Evolutionary conservation across 805 yeast species (phyloP), one percentile per base, ranked within the genome.

Genomic region (Ogataea zsoltii): DNA sequence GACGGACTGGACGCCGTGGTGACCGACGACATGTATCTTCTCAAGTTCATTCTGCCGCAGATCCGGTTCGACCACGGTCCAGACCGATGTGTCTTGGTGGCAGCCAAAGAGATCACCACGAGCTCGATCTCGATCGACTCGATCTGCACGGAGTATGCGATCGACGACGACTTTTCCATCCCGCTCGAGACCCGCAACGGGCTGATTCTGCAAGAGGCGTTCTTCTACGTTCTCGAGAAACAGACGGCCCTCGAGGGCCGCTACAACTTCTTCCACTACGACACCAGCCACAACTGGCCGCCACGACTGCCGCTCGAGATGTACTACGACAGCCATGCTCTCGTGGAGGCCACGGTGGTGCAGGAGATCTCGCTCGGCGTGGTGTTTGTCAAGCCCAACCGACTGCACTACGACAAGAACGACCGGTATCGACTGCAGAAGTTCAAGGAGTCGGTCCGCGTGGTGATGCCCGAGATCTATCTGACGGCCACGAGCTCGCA

Each of bases 41-140:
- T 91, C 38, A 84, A 86, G 49, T 74, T 91, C 37, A 72, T 88
- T 12, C 78, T 88, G 14, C 97, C 98, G 0, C 97, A 92, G 62
- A 76, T 92, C 33, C 94, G 90, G 57, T 42, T 63, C 16, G 74
- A 72, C 12, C 63, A 65, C 15, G 77, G 74, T 38, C 71, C 69
- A 1, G 65, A 74, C 12, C 67, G 78, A 1, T 77, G 82, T 45
- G 71, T 78, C 6, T 58, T 82, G 28, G 54, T 82, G 2, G 69
- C 82, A 3, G 76, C 86, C 0, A 75, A 76, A 50, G 86, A 82
- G 54, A 70, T 83, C 43, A 85, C 82, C 46, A 58, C 77, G 47
- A 76, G 83, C 41, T 69, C 78, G 7, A 64, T 82, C 17, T 54
- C 67, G 1, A 66, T 77, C 3, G 70, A 71, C 35, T 70, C 71